Percentiles rank a stretch among this genome's conserved stretches.
Conservation (phyloP, 2,329 filamentous ascomycete genomes). For the Ilyonectria sp. region DNA sequence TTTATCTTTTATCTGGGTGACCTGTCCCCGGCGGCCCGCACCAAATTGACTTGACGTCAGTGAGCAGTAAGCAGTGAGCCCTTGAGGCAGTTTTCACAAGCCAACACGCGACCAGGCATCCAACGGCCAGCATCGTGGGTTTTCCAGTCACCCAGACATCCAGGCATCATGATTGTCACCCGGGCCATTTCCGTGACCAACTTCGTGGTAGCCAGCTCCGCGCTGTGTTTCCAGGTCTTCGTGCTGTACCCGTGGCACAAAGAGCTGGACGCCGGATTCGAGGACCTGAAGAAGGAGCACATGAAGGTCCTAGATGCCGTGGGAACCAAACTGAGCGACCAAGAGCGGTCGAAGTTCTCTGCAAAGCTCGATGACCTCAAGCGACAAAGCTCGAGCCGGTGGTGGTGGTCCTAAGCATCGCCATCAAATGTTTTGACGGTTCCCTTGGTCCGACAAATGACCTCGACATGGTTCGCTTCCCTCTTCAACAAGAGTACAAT, state of each 20-base stretch:
- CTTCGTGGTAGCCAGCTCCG: constrained; percentile 76
- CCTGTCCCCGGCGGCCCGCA: background rate
- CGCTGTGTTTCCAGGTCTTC: constrained; percentile 77
- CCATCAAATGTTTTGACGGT: background rate
- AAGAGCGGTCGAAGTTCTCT: constrained; percentile 19
- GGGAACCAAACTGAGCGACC: constrained; percentile 42
- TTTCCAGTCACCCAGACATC: constrained; percentile 4
- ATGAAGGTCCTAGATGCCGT: constrained; percentile 48
- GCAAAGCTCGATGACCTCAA: constrained; percentile 33
- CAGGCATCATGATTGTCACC: constrained; percentile 43
- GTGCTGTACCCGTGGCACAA: constrained; percentile 82
- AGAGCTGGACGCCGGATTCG: constrained; percentile 73
- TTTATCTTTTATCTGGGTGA: background rate
- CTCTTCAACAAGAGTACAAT: constrained; percentile 1
- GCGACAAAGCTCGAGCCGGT: constrained; percentile 28
- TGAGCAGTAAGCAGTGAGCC: background rate
- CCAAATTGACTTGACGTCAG: background rate
- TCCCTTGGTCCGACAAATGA: constrained; percentile 2
- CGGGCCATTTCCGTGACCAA: constrained; percentile 56
- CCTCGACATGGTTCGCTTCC: constrained; percentile 12
- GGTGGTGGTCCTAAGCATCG: constrained; percentile 33
- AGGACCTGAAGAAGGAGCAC: constrained; percentile 47
- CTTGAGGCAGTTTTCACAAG: constrained; percentile 1
- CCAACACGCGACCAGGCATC: constrained; percentile 2
- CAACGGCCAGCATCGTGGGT: background rate